These are phyloP conservation scores for Eucommia ulmoides DNA, from an alignment of 257 asterid genomes.

Conservation along the genomic window DNA sequence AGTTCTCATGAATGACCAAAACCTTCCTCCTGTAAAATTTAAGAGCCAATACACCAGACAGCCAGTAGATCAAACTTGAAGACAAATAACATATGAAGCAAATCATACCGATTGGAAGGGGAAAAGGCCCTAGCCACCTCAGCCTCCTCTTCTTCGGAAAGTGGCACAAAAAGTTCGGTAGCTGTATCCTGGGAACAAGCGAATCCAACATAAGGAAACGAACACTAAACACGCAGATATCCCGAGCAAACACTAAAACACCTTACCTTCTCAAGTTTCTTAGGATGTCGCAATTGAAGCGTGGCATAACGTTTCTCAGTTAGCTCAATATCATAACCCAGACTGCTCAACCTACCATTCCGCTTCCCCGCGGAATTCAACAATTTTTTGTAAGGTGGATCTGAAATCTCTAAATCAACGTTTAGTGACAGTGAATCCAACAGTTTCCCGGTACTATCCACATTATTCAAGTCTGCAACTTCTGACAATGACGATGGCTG, in stretches of 20 bases:
- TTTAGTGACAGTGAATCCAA: constrained; percentile 18
- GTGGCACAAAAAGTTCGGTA: constrained; percentile 57
- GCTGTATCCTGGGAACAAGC: constrained; percentile 34
- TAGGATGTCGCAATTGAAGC: constrained; percentile 19
- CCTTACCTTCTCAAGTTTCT: constrained; percentile 22
- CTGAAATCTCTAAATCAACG: constrained; percentile 11
- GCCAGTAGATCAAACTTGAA: background rate
- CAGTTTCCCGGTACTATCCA: constrained; percentile 19
- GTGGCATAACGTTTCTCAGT: constrained; percentile 11
- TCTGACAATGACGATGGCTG: constrained; percentile 31
- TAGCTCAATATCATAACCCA: constrained; percentile 24
- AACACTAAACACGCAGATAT: constrained; percentile 5
- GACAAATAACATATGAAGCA: background rate
- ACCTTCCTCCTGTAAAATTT: constrained; percentile 37
- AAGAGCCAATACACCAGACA: constrained; percentile 11
- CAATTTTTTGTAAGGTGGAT: constrained; percentile 26
- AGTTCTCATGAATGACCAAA: constrained; percentile 48
- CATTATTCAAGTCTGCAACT: constrained; percentile 20
- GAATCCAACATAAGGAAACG: constrained; percentile 6
- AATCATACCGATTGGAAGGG: constrained; percentile 31
- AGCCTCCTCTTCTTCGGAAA: constrained; percentile 46
- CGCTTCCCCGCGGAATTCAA: constrained; percentile 11
- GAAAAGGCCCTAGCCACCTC: constrained; percentile 35
- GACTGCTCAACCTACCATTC: constrained; percentile 13
- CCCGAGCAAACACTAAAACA: constrained; percentile 5